phyloP scores from a whole-genome alignment of 352 stramenopile species.

The Discostella stelligera region DNA sequence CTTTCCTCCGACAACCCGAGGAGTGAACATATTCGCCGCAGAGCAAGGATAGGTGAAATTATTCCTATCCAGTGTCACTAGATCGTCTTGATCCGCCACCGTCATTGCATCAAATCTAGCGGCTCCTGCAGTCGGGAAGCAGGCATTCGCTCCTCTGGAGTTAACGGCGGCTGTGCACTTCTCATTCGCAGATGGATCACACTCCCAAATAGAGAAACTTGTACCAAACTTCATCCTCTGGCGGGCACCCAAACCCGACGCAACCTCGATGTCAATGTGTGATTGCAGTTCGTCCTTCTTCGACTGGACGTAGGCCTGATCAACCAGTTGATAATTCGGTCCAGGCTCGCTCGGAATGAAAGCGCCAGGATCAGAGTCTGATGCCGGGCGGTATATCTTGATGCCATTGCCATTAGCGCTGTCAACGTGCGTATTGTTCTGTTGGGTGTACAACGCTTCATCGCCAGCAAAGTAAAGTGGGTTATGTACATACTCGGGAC shows the following conservation, averaged over 20 bases:
- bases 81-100: slow-evolving; percentile 34
- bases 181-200: slow-evolving; percentile 48
- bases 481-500: slow-evolving; percentile 56
- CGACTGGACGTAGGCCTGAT: slow-evolving; percentile 42
- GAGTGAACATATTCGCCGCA: slow-evolving; percentile 55
- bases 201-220: slow-evolving; percentile 61
- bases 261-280: slow-evolving; percentile 59
- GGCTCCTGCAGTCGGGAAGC: slow-evolving; percentile 32
- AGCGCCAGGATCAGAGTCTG: slow-evolving; percentile 28
- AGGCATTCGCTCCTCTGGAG: slow-evolving; percentile 24
- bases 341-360: slow-evolving; percentile 27
- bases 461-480: slow-evolving; percentile 56
- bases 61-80: slow-evolving; percentile 31
- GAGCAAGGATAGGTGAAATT: slow-evolving; percentile 52
- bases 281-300: slow-evolving; percentile 37
- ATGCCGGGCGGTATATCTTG: slow-evolving; percentile 52
- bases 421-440: slow-evolving; percentile 49
- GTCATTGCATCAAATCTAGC: slow-evolving; percentile 24
- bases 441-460: slow-evolving; percentile 46
- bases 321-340: slow-evolving; percentile 50
- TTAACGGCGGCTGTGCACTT: slow-evolving; percentile 42
- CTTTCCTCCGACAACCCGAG: slow-evolving; percentile 54
- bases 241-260: slow-evolving; percentile 46
- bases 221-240: slow-evolving; percentile 51
- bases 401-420: slow-evolving; percentile 49